Conservation (phyloP, 805 yeast species). For the Kuraishia cidri region DNA sequence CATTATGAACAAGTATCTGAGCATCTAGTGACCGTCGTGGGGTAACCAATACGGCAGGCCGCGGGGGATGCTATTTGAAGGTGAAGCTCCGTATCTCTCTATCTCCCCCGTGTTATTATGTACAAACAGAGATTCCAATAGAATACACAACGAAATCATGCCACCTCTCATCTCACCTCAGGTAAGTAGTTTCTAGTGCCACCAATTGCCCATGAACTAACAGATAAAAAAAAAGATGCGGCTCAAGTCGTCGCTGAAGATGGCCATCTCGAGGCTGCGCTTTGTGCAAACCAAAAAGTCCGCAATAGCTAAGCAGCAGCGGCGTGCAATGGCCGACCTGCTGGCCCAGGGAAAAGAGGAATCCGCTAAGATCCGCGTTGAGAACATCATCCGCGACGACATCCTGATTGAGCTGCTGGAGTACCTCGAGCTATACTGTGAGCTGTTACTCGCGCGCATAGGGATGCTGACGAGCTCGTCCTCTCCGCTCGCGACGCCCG, state of each 20-base stretch:
- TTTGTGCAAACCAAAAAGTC: slow-evolving; percentile 67
- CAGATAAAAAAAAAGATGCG: no score
- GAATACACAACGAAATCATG: no score
- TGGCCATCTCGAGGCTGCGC: slow-evolving; percentile 64
- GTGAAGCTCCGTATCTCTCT: no score
- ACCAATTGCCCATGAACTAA: no score
- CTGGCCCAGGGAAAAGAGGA: slow-evolving; percentile 65
- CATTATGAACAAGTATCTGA: slow-evolving; percentile 56
- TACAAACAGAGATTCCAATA: no score
- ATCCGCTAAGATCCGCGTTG: slow-evolving; percentile 78
- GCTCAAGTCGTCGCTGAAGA: slow-evolving; percentile 37
- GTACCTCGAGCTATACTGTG: slow-evolving; percentile 74
- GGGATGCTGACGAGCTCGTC: slow-evolving; percentile 37
- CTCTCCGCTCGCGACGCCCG: no score
- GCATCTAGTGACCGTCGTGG: background rate
- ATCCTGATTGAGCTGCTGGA: slow-evolving; percentile 73
- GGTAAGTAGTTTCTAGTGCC: no score
- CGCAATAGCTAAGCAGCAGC: slow-evolving; percentile 67
- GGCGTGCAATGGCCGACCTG: slow-evolving; percentile 64
- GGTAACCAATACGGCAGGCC: background rate
- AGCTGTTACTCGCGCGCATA: slow-evolving; percentile 67
- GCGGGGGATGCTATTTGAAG: no score
- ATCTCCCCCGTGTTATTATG: no score
- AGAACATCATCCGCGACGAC: slow-evolving; percentile 77
- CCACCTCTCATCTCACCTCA: slow-evolving; percentile 17